Conservation (phyloP, 2,329 filamentous ascomycete species). For the Calonectria honghensis region DNA sequence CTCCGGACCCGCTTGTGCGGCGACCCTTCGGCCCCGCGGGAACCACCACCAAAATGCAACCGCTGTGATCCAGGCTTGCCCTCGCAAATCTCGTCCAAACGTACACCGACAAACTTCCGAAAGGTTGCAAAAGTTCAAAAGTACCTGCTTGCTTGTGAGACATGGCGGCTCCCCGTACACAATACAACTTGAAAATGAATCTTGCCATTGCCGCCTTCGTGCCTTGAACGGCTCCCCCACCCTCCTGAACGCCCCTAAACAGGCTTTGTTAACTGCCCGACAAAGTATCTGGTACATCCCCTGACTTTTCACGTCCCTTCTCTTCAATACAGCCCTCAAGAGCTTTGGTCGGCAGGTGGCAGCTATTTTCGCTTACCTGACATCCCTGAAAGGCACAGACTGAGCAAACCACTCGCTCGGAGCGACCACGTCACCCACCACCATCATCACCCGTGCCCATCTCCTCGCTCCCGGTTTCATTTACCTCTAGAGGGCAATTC, state of each 20-base stretch:
- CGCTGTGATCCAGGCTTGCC: background rate
- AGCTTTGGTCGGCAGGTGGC: background rate
- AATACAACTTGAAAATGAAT: background rate
- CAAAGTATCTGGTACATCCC: background rate
- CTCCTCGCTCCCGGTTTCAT: background rate
- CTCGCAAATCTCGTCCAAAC: background rate
- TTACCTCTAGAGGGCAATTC: background rate
- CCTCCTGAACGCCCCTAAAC: background rate
- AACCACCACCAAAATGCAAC: background rate
- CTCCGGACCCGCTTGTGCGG: constrained; percentile 42
- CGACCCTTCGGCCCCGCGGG: constrained; percentile 13
- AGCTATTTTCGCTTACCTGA: constrained; percentile 11
- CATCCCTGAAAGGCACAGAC: constrained; percentile 9
- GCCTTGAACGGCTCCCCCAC: background rate
- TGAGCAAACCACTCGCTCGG: constrained; percentile 5
- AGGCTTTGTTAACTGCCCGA: background rate
- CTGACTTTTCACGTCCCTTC: background rate
- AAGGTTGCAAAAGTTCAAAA: background rate
- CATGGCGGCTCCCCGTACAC: background rate
- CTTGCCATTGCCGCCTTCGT: background rate
- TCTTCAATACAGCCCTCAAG: background rate
- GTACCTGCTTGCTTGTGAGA: background rate
- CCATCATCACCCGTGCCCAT: background rate
- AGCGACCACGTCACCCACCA: constrained; percentile 12
- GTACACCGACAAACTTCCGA: constrained; percentile 1